Conservation (phyloP, 352 stramenopile species). For the Pythium scleroteichum region DNA sequence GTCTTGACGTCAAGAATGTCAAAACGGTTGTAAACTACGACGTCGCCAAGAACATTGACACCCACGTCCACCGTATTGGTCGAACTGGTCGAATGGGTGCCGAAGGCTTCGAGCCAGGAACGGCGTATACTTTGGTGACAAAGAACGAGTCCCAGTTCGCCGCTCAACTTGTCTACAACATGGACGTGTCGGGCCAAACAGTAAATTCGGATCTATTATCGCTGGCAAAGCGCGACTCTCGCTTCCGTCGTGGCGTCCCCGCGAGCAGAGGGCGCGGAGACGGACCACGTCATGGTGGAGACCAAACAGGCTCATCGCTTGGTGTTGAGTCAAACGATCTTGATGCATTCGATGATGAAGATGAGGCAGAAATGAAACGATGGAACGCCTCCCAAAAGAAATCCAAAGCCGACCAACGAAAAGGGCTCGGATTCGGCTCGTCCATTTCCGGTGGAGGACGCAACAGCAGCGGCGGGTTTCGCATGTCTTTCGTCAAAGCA, state of each 20-base stretch:
- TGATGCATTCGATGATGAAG: conserved; percentile 38
- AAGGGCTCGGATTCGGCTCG: conserved; percentile 64
- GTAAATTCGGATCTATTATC: conserved; percentile 57
- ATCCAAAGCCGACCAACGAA: conserved; percentile 61
- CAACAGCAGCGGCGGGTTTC: conserved; percentile 3
- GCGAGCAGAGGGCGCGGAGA: not conserved
- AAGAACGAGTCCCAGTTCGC: conserved; percentile 73
- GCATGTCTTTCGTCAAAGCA: conserved; percentile 19
- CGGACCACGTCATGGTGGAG: not conserved
- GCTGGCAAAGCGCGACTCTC: conserved; percentile 48
- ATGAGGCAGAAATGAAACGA: conserved; percentile 54
- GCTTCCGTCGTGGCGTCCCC: conserved; percentile 50
- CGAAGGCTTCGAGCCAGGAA: conserved; percentile 79
- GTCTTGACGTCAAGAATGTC: conserved; percentile 89
- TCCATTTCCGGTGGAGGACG: conserved; percentile 7
- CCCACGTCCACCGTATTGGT: conserved; percentile 89
- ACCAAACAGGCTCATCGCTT: not conserved
- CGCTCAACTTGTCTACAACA: conserved; percentile 79
- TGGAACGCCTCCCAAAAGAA: conserved; percentile 60
- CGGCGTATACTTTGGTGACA: conserved; percentile 83
- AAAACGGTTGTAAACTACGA: conserved; percentile 92
- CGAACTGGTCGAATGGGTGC: conserved; percentile 84
- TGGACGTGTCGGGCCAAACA: conserved; percentile 72
- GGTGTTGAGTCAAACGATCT: not conserved
- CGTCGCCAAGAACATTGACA: conserved; percentile 91